Conservation (phyloP, 306 rosid genomes). For the Nissolia schottii region DNA sequence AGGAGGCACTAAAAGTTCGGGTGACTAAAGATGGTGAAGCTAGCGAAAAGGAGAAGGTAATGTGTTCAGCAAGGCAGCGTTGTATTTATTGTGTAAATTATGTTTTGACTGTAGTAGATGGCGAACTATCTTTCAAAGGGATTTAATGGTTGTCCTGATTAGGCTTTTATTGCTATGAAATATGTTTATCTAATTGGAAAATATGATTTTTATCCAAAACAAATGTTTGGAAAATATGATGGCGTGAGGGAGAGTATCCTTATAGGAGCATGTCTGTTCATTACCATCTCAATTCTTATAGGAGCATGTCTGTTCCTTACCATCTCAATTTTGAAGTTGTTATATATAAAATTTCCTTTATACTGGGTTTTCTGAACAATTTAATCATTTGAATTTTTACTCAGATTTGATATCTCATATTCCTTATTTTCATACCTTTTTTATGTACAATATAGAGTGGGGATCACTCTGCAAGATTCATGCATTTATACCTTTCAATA, state of each 20-base stretch:
- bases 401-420: neutral
- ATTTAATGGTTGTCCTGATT: neutral
- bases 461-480: neutral
- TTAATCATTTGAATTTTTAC: neutral
- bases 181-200: neutral
- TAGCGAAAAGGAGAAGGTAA: slow-evolving; percentile 91
- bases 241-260: neutral
- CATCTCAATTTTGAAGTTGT: neutral
- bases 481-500: neutral
- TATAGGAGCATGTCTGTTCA: neutral
- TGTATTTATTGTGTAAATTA: slow-evolving; percentile 9
- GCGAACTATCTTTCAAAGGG: neutral
- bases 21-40: slow-evolving; percentile 65
- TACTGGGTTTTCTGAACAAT: neutral
- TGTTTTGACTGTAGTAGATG: neutral
- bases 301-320: neutral
- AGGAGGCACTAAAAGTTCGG: slow-evolving; percentile 92
- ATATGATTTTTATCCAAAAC: neutral
- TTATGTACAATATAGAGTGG: neutral
- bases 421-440: neutral
- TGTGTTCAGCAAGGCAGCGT: neutral
- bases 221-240: neutral
- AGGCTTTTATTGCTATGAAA: neutral
- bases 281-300: neutral
- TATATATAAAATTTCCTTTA: neutral